Percentiles rank a stretch among this genome's conserved stretches.
These are phyloP conservation scores for Cytospora paraplurivora DNA, from an alignment of 2,329 filamentous ascomycete species.

Conservation along the genomic window DNA sequence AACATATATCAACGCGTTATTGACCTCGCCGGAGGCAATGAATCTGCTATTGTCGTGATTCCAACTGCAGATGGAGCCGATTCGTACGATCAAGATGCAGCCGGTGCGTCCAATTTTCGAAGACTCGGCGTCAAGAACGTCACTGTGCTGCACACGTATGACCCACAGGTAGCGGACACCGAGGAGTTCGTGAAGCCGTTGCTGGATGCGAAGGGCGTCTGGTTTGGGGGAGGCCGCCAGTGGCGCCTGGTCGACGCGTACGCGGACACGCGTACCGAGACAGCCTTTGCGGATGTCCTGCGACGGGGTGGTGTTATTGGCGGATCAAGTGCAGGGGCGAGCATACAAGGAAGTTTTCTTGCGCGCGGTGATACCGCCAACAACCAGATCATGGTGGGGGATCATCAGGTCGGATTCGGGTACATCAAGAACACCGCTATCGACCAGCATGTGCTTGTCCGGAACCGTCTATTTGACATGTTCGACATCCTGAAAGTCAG, in stretches of 20 bases:
- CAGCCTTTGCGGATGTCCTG: conserved; percentile 36
- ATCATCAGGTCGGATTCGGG: conserved; percentile 39
- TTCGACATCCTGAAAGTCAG: conserved; percentile 38
- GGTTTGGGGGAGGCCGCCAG: conserved; percentile 39
- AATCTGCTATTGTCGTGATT: conserved; percentile 36
- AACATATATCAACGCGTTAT: conserved; percentile 38
- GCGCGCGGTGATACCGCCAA: conserved; percentile 38
- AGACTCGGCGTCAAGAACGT: conserved; percentile 36
- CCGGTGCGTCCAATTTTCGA: conserved; percentile 34
- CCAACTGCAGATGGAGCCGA: conserved; percentile 37
- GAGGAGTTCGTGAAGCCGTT: conserved; percentile 38
- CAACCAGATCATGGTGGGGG: conserved; percentile 38
- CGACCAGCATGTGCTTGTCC: conserved; percentile 39
- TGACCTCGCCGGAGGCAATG: conserved; percentile 34
- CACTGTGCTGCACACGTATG: conserved; percentile 39
- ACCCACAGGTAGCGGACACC: conserved; percentile 36
- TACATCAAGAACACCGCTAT: conserved; percentile 36
- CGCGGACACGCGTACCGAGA: conserved; percentile 37
- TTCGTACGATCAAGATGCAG: conserved; percentile 36
- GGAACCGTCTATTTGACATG: conserved; percentile 39
- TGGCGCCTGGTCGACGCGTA: conserved; percentile 40
- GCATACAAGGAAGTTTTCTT: conserved; percentile 39
- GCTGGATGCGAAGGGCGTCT: conserved; percentile 33
- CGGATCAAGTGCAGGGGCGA: conserved; percentile 38
- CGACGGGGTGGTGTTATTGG: conserved; percentile 35